These are phyloP conservation scores for Liquidambar formosana DNA, from an alignment of 164 flowering plant genomes.

Conservation along the genomic window DNA sequence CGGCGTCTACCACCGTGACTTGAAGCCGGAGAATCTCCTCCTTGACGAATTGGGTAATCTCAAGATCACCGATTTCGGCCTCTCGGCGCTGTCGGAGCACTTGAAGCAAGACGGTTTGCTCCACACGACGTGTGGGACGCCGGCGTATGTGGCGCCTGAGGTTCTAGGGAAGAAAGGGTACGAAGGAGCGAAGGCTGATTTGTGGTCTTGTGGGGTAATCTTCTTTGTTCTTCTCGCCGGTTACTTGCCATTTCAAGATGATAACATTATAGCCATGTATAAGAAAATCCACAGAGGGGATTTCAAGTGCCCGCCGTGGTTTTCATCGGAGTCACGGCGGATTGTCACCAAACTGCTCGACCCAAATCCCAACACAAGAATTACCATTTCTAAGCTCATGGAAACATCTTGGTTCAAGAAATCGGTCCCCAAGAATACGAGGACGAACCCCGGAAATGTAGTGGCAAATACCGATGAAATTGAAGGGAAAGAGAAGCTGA, in stretches of 20 bases:
- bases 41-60: conserved; percentile 50
- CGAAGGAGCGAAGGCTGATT: conserved; percentile 60
- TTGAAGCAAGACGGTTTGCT: conserved; percentile 50
- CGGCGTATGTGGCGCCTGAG: conserved; percentile 68
- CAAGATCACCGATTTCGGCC: conserved; percentile 56
- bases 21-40: conserved; percentile 55
- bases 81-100: conserved; percentile 54
- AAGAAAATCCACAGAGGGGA: conserved; percentile 54
- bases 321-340: conserved; percentile 45
- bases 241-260: conserved; percentile 56
- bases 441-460: too few species aligned
- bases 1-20: conserved; percentile 56
- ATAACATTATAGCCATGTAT: conserved; percentile 53
- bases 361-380: conserved; percentile 47
- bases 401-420: conserved; percentile 60
- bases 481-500: conserved; percentile 15
- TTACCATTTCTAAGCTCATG: conserved; percentile 40
- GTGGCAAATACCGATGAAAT: conserved; percentile 5
- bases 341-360: conserved; percentile 46
- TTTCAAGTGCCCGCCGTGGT: conserved; percentile 65
- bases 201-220: conserved; percentile 66
- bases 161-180: conserved; percentile 54
- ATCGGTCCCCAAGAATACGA: conserved; percentile 16
- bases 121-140: conserved; percentile 64
- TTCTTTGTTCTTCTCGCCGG: conserved; percentile 56